phyloP scores from a whole-genome alignment of 2,329 filamentous ascomycete species.

The Apiospora sp. region DNA sequence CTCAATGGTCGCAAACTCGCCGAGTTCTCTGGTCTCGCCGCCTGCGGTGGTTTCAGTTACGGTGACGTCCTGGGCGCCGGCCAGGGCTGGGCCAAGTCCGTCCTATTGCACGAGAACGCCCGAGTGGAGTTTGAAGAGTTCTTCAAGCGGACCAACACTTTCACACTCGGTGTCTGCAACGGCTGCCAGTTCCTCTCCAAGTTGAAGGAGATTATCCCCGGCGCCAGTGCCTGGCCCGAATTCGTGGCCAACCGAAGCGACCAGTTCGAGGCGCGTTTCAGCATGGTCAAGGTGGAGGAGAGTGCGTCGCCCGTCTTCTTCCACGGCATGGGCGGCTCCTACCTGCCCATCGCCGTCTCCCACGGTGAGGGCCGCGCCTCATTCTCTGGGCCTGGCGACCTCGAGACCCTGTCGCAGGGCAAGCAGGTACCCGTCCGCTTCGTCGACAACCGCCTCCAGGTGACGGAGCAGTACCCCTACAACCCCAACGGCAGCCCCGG shows the following conservation, averaged over 20 bases:
- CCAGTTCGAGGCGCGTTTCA: slow-evolving; percentile 89
- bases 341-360: slow-evolving; percentile 84
- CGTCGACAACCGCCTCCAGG: slow-evolving; percentile 79
- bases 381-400: slow-evolving; percentile 64
- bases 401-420: slow-evolving; percentile 65
- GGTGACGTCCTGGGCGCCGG: slow-evolving; percentile 87
- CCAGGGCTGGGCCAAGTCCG: slow-evolving; percentile 93
- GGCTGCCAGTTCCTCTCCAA: slow-evolving; percentile 94
- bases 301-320: slow-evolving; percentile 79
- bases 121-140: slow-evolving; percentile 83
- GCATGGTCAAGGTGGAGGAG: slow-evolving; percentile 83
- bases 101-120: slow-evolving; percentile 81
- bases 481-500: slow-evolving; percentile 83
- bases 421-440: slow-evolving; percentile 83
- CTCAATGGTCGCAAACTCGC: slow-evolving; percentile 80
- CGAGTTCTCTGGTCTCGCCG: slow-evolving; percentile 86
- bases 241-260: slow-evolving; percentile 86
- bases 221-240: slow-evolving; percentile 82
- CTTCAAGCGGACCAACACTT: slow-evolving; percentile 89
- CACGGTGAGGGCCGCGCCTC: slow-evolving; percentile 89
- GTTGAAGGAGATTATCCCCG: slow-evolving; percentile 84
- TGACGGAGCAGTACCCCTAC: slow-evolving; percentile 84
- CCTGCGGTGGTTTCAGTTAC: slow-evolving; percentile 97
- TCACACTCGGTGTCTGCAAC: slow-evolving; percentile 94
- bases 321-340: slow-evolving; percentile 83